Evolutionary conservation across 345 rosid genomes (phyloP), one percentile per base, ranked within the genome.

Genomic region (Ailanthus altissimus): DNA sequence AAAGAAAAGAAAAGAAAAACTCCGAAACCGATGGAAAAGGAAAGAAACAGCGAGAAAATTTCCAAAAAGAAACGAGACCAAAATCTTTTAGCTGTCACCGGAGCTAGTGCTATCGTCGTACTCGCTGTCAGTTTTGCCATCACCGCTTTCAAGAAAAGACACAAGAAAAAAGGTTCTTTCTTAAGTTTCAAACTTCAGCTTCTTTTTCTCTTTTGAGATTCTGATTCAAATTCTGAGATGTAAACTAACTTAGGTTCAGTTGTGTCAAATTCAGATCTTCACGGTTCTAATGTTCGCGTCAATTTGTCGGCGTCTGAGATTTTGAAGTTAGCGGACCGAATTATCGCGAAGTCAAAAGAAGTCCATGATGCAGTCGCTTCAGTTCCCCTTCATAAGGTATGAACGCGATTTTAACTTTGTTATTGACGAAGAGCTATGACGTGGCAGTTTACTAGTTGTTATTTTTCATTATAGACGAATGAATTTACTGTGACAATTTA

Each of bases 361-460:
- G 92, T 95, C 78, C 93, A 92, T 76, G 92, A 90, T 69, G 78
- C 81, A 2, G 93, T 92, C 46, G 97, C 97, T 67, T 92, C 89
- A 36, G 88, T 93, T 84, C 90, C 98, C 46, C 84, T 92, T 6
- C 92, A 92, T 72, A 91, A 90, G 93, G 99, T 92, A 82, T 14
- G 76, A 18, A 45, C 57, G 13, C 15, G 50, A 10, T n/a, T 25
- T 20, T 38, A 25, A 38, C 42, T 45, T 64, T 28, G 42, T 36
- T 57, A 45, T 61, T 61, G 64, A 10, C 18, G 40, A 26, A 12
- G 9, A 25, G 28, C 43, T 61, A 61, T 61, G 66, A 14, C 21
- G 18, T 32, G 40, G 67, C 67, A 36, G 36, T 64, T 45, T 61
- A 7, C 54, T 4, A 8, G 6, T 16, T 74, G 64, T 72, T 75